Evolutionary conservation across 176 grass and related monocot species (phyloP).

Genomic region (Elymus sibiricus): DNA sequence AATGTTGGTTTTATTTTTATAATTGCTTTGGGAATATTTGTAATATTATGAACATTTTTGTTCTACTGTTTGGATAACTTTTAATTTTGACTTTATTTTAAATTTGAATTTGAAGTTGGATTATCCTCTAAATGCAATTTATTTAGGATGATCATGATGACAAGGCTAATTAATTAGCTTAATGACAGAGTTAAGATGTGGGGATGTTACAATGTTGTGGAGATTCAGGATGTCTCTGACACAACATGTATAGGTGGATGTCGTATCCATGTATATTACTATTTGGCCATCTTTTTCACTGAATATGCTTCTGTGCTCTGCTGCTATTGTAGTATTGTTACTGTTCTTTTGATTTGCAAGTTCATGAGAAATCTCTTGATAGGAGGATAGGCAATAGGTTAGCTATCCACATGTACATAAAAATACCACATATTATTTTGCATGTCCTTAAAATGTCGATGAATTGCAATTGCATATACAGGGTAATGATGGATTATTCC

Average conservation of each 20-base stretch:
- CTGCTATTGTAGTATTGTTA: background rate
- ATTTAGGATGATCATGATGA: too few relatives aligned
- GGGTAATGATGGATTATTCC: background rate
- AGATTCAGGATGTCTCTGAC: background rate
- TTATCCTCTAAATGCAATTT: too few relatives aligned
- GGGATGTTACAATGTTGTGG: too few relatives aligned
- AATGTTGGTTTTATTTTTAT: too few relatives aligned
- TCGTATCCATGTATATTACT: background rate
- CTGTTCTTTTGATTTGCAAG: background rate
- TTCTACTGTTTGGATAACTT: too few relatives aligned
- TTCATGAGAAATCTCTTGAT: background rate
- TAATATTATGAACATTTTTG: too few relatives aligned
- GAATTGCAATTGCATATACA: background rate
- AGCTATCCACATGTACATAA: background rate
- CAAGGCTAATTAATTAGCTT: too few relatives aligned
- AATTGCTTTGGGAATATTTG: too few relatives aligned
- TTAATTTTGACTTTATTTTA: too few relatives aligned
- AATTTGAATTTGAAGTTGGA: too few relatives aligned
- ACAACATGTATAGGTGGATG: background rate
- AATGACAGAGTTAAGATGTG: too few relatives aligned
- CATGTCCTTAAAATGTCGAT: background rate
- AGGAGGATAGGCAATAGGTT: background rate
- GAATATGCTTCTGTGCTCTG: background rate
- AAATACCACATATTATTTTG: background rate
- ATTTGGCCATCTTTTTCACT: background rate